Percentiles rank a stretch among this genome's conserved stretches.
phyloP scores from a whole-genome alignment of 2,329 filamentous ascomycete species.

The Hymenoscyphus repandus region DNA sequence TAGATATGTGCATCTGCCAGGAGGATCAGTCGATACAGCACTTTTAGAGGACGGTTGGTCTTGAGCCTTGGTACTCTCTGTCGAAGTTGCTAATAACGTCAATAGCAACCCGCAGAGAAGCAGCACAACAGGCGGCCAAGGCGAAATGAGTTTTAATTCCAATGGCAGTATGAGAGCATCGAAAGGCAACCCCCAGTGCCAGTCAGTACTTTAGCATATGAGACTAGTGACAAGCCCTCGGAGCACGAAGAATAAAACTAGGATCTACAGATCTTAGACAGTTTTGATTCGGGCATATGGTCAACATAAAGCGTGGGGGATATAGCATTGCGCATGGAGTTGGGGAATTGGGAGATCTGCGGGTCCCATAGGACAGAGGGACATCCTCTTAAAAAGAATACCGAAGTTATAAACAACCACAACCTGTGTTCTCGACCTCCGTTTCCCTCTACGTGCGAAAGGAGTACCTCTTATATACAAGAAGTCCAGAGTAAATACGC shows the following conservation, averaged over 20 bases:
- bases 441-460: too few species aligned
- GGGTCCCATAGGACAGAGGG: neutral
- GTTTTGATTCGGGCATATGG: too few species aligned
- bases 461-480: too few species aligned
- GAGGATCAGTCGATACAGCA: constrained; percentile 62
- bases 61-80: neutral
- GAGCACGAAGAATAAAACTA: too few species aligned
- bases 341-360: neutral
- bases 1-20: constrained; percentile 67
- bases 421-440: too few species aligned
- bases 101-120: constrained; percentile 35
- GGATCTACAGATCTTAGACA: too few species aligned
- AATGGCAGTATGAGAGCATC: neutral
- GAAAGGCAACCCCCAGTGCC: too few species aligned
- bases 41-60: constrained; percentile 63
- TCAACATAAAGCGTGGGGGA: neutral
- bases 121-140: constrained; percentile 44
- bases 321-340: neutral
- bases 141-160: constrained; percentile 33
- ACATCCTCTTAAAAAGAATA: neutral
- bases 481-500: too few species aligned
- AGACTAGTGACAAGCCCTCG: too few species aligned
- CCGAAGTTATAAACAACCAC: too few species aligned
- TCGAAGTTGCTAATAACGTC: constrained; percentile 9
- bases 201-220: too few species aligned